phyloP scores from a whole-genome alignment of 2,329 filamentous ascomycete species.

The Diaporthe vexans region DNA sequence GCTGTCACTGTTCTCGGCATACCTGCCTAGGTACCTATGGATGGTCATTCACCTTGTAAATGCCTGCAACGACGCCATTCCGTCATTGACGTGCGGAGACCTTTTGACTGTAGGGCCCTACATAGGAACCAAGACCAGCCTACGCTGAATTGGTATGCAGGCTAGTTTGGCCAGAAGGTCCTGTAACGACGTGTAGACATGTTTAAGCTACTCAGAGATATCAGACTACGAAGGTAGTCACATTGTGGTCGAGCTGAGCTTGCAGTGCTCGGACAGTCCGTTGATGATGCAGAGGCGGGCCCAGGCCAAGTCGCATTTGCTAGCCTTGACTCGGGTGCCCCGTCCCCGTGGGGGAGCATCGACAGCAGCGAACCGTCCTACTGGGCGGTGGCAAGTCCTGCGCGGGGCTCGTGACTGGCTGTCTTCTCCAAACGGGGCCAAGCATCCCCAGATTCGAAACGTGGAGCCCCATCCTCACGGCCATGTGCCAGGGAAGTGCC shows the following conservation, averaged over 20 bases:
- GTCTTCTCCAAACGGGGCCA: slow-evolving; percentile 1
- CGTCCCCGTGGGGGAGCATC: slow-evolving; percentile 16
- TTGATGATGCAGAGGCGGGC: not conserved
- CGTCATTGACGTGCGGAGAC: slow-evolving; percentile 7
- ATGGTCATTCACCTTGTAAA: not conserved
- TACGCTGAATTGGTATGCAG: not conserved
- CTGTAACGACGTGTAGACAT: no score
- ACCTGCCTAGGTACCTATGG: no score
- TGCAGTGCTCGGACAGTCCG: slow-evolving; percentile 14
- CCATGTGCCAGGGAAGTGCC: slow-evolving; percentile 28
- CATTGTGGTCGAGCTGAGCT: not conserved
- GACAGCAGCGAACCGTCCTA: not conserved
- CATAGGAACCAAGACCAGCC: not conserved
- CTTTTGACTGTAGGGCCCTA: not conserved
- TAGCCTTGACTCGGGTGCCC: slow-evolving; percentile 34
- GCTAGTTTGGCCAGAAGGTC: not conserved
- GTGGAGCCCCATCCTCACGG: slow-evolving; percentile 28
- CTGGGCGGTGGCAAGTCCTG: slow-evolving; percentile 28
- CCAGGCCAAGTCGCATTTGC: not conserved
- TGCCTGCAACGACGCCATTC: not conserved
- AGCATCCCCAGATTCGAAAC: slow-evolving; percentile 38
- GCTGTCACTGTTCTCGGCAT: not conserved
- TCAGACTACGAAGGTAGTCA: not conserved
- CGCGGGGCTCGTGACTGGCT: slow-evolving; percentile 24
- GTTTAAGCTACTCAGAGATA: not conserved